Evolutionary conservation across 495 filamentous ascomycete species (phyloP).

Genomic region (Podospora pseudocomata): DNA sequence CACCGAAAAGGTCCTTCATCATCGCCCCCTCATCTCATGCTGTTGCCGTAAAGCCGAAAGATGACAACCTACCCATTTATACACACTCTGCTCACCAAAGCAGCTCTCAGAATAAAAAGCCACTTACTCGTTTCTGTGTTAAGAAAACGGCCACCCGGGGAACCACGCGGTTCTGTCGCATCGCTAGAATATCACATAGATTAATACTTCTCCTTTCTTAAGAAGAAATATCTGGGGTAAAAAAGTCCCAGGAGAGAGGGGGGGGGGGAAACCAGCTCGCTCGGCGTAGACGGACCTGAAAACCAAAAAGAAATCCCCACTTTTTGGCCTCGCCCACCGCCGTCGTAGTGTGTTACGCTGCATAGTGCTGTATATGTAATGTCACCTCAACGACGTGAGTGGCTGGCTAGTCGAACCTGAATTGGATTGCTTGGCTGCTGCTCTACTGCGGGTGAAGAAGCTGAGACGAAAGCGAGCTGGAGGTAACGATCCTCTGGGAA

Average conservation of each 20-base stretch:
- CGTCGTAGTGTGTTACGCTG: not conserved
- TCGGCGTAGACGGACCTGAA: not conserved
- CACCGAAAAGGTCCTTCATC: not conserved
- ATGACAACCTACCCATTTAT: not conserved
- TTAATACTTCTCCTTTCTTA: not conserved
- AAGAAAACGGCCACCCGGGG: not conserved
- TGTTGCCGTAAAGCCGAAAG: not conserved
- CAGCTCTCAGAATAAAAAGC: not conserved
- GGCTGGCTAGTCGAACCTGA: not conserved
- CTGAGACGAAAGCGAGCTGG: not conserved
- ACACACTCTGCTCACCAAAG: too few relatives aligned
- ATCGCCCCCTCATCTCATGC: not conserved
- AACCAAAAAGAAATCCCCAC: not conserved
- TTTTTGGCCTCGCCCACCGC: not conserved
- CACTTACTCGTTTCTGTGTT: not conserved
- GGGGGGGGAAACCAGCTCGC: too few relatives aligned
- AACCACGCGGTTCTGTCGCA: slow-evolving; percentile 4
- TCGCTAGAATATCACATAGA: not conserved
- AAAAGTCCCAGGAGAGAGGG: not conserved
- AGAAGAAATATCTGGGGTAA: not conserved
- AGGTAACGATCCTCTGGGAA: not conserved
- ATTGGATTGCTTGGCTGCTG: not conserved
- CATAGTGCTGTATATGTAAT: not conserved
- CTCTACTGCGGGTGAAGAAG: not conserved
- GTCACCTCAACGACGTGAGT: slow-evolving; percentile 13